Conservation (phyloP, 176 grass and related monocot species). For the Urochloa ruziziensis region DNA sequence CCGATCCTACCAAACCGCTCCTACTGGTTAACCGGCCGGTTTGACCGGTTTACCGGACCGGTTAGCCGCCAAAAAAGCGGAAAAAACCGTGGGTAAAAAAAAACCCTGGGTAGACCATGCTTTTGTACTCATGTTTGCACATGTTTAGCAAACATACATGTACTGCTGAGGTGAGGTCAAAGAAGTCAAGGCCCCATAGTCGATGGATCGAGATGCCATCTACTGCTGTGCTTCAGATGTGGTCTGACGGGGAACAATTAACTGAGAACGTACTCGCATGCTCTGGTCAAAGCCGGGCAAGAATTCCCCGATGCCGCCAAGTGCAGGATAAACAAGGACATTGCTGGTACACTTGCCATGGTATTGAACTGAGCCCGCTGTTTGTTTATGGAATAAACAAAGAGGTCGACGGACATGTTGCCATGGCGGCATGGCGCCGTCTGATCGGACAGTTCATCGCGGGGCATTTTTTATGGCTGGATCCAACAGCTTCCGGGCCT, state of each 20-base stretch:
- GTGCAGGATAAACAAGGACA: conserved; percentile 41
- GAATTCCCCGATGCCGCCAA: conserved; percentile 38
- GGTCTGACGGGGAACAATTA: not conserved
- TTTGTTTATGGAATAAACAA: conserved; percentile 40
- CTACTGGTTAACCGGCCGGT: too few relatives aligned
- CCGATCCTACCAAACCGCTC: too few relatives aligned
- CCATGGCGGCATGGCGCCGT: conserved; percentile 46
- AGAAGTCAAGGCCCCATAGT: too few relatives aligned
- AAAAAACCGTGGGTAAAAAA: too few relatives aligned
- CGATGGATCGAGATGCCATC: conserved; percentile 30
- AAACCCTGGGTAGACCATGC: not conserved
- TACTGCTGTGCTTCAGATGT: not conserved
- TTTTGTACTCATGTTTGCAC: conserved; percentile 7
- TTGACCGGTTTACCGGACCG: too few relatives aligned
- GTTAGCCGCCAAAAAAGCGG: too few relatives aligned
- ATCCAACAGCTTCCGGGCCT: conserved; percentile 29
- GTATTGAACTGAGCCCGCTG: not conserved
- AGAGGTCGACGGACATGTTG: conserved; percentile 29
- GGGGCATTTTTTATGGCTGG: conserved; percentile 38
- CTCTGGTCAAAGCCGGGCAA: conserved; percentile 41
- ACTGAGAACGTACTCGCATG: not conserved
- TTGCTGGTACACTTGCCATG: conserved; percentile 37
- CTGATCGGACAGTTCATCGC: conserved; percentile 45
- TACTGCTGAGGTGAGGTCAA: not conserved
- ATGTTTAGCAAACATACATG: not conserved